Conservation (phyloP, 2,329 filamentous ascomycete species). For the Apiospora sp. region DNA sequence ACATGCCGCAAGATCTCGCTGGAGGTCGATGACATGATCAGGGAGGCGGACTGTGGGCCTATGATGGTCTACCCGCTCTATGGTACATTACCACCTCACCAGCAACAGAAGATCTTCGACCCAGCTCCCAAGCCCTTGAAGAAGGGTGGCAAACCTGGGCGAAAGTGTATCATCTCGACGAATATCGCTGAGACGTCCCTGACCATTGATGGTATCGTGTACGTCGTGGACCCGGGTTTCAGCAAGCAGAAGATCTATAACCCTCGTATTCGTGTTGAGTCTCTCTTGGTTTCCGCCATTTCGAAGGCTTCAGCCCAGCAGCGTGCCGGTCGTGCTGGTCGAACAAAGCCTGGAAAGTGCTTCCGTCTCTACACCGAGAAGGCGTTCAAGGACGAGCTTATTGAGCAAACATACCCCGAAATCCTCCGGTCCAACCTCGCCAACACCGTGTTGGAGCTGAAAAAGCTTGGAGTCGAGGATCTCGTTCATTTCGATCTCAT, state of each 20-base stretch:
- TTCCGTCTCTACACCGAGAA: conserved; percentile 95
- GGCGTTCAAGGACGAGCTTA: conserved; percentile 97
- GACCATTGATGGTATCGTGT: conserved; percentile 98
- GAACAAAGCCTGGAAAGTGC: conserved; percentile 97
- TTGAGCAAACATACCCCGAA: conserved; percentile 96
- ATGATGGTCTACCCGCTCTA: conserved; percentile 93
- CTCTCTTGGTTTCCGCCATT: conserved; percentile 95
- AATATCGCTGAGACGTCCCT: conserved; percentile 98
- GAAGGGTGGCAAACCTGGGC: conserved; percentile 83
- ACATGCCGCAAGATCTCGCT: conserved; percentile 89
- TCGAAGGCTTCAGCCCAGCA: conserved; percentile 98
- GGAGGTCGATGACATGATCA: conserved; percentile 89
- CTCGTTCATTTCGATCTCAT: conserved; percentile 98
- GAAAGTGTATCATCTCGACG: conserved; percentile 93
- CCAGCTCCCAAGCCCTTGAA: conserved; percentile 78
- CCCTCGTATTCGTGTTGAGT: conserved; percentile 94
- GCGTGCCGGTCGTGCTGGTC: conserved; percentile 97
- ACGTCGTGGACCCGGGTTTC: conserved; percentile 98
- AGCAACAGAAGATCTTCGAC: conserved; percentile 96
- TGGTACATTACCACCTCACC: conserved; percentile 87
- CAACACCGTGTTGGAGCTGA: conserved; percentile 93
- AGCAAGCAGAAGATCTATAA: conserved; percentile 99
- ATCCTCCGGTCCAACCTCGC: conserved; percentile 94
- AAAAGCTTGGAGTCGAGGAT: conserved; percentile 95
- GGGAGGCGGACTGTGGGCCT: conserved; percentile 91